These are phyloP conservation scores for Meyerozyma guilliermondii DNA, from an alignment of 1,139 yeast genomes.

Conservation along the genomic window DNA sequence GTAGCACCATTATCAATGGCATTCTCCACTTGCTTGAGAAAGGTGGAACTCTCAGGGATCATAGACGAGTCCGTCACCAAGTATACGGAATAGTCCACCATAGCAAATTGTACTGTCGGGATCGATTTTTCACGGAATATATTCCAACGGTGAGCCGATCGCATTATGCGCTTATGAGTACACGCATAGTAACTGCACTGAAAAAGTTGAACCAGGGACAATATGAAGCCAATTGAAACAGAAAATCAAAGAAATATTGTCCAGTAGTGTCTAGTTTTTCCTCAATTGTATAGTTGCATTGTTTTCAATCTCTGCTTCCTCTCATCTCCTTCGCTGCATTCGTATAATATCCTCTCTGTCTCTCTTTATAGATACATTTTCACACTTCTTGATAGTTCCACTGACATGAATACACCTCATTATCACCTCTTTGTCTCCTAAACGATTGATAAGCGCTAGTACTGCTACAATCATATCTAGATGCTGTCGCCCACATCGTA, in stretches of 20 bases:
- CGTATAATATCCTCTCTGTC: constrained; percentile 18
- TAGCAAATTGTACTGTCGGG: not conserved
- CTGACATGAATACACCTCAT: constrained; percentile 67
- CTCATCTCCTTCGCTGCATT: not conserved
- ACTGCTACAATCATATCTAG: constrained; percentile 65
- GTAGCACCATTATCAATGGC: constrained; percentile 74
- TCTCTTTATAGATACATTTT: constrained; percentile 53
- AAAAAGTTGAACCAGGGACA: too few species aligned
- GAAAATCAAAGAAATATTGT: too few species aligned
- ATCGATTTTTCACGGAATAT: not conserved
- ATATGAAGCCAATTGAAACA: too few species aligned
- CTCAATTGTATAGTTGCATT: not conserved
- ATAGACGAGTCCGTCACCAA: constrained; percentile 79
- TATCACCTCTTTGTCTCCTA: constrained; percentile 51
- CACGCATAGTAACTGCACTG: not conserved
- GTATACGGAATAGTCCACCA: constrained; percentile 60
- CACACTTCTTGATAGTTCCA: constrained; percentile 87
- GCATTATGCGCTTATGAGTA: not conserved
- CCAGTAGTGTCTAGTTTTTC: not conserved
- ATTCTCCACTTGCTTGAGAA: constrained; percentile 54
- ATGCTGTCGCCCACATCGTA: constrained; percentile 69
- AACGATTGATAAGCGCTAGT: constrained; percentile 51
- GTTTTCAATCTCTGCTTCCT: not conserved
- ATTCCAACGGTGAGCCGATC: too few species aligned
- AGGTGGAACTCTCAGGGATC: constrained; percentile 60